Percentiles rank a stretch among this genome's conserved stretches.
Conservation (phyloP, 208 protist genomes). For the Crithidia fasciculata region DNA sequence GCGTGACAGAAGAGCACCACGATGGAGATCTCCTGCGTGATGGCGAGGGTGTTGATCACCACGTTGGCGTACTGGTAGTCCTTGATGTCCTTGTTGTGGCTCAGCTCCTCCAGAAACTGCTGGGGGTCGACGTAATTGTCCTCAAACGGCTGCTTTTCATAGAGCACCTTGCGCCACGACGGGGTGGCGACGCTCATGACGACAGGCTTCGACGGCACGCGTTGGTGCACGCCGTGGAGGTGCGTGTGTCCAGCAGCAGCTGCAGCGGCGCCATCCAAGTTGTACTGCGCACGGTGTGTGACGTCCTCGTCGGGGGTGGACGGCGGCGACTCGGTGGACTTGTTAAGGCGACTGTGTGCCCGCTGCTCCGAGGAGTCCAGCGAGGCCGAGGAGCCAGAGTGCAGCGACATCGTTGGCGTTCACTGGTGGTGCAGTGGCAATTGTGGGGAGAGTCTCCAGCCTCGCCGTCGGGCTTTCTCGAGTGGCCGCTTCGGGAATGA, state of each 20-base stretch:
- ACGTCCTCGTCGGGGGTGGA: conserved; percentile 11
- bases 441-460: no score
- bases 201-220: conserved; percentile 7
- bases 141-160: conserved; percentile 85
- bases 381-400: conserved; percentile 10
- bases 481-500: no score
- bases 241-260: neutral
- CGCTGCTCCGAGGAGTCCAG: conserved; percentile 21
- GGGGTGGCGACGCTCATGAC: conserved; percentile 9
- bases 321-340: neutral
- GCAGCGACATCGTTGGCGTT: conserved; percentile 6
- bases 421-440: no score
- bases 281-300: neutral
- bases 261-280: neutral
- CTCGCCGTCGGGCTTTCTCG: no score
- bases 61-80: conserved; percentile 80
- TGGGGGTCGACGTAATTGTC: conserved; percentile 91
- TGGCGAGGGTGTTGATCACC: conserved; percentile 79
- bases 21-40: conserved; percentile 88
- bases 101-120: conserved; percentile 83
- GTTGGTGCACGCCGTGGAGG: conserved; percentile 6
- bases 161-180: conserved; percentile 84
- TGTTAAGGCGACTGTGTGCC: neutral
- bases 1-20: conserved; percentile 85
- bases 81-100: conserved; percentile 79